A percentile compares a stretch with the other conserved stretches of the same genome.
Conservation (phyloP, 352 stramenopile species). For the Peronosclerospora sorghi region DNA sequence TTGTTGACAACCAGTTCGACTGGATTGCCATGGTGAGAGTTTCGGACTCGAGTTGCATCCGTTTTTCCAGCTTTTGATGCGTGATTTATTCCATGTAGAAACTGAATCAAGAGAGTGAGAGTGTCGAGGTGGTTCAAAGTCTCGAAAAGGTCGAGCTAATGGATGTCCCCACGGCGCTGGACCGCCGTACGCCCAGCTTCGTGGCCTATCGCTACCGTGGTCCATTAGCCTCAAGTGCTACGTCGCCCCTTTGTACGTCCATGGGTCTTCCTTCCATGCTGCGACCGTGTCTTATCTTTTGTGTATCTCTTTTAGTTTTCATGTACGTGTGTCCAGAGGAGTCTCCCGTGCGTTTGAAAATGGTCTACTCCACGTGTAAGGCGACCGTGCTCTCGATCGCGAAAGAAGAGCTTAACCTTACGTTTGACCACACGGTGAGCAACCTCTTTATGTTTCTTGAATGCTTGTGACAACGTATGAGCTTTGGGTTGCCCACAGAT, state of each 20-base stretch:
- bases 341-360: slow-evolving; percentile 77
- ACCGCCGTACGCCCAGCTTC: slow-evolving; percentile 63
- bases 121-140: slow-evolving; percentile 70
- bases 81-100: slow-evolving; percentile 23
- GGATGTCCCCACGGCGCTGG: slow-evolving; percentile 44
- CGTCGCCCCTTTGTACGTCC: slow-evolving; percentile 26
- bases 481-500: slow-evolving; percentile 22
- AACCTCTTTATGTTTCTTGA: not conserved
- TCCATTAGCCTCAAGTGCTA: slow-evolving; percentile 22
- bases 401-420: slow-evolving; percentile 44
- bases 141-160: slow-evolving; percentile 59
- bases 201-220: slow-evolving; percentile 63
- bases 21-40: slow-evolving; percentile 74
- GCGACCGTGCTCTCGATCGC: slow-evolving; percentile 66
- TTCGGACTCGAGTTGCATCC: not conserved
- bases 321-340: slow-evolving; percentile 87
- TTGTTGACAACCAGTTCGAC: slow-evolving; percentile 77
- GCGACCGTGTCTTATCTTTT: not conserved
- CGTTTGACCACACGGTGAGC: slow-evolving; percentile 58
- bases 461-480: not conserved
- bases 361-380: slow-evolving; percentile 87
- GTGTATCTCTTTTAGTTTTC: slow-evolving; percentile 42
- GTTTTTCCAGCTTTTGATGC: not conserved
- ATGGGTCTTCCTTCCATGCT: too few relatives aligned
- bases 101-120: slow-evolving; percentile 67